These are phyloP conservation scores for Trametes cubensis DNA, from an alignment of 768 basidiomycete species.

Conservation along the genomic window DNA sequence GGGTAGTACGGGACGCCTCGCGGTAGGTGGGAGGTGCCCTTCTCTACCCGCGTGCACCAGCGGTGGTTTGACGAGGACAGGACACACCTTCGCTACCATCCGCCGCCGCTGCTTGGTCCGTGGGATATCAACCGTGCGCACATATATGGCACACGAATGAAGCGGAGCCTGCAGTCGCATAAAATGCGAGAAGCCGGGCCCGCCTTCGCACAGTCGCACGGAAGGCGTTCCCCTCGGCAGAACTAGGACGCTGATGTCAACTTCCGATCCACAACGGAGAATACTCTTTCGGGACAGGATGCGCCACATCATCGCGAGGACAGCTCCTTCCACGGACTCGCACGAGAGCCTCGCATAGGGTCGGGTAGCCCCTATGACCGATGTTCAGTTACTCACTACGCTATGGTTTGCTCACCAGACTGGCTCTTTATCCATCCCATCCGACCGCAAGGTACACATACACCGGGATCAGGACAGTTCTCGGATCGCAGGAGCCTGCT, in stretches of 20 bases:
- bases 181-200: constrained; percentile 3
- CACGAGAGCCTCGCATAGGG: background rate
- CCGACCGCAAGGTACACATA: too few species aligned
- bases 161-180: constrained; percentile 10
- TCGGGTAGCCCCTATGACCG: background rate
- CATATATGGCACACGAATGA: constrained; percentile 14
- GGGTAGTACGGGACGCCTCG: constrained; percentile 7
- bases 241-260: constrained; percentile 24
- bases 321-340: background rate
- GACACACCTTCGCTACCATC: constrained; percentile 3
- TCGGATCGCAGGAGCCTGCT: too few species aligned
- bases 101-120: background rate
- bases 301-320: constrained; percentile 8
- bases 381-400: too few species aligned
- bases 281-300: constrained; percentile 11
- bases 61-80: background rate
- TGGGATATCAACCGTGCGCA: background rate
- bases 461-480: too few species aligned
- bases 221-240: constrained; percentile 11
- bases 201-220: constrained; percentile 6
- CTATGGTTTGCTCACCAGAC: too few species aligned
- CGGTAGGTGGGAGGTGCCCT: background rate
- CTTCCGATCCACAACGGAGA: constrained; percentile 24
- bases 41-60: constrained; percentile 5
- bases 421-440: too few species aligned